A percentile compares a stretch with the other conserved stretches of the same genome.
Conservation (phyloP, 148 eudicot genomes). For the Selenicereus undatus region DNA sequence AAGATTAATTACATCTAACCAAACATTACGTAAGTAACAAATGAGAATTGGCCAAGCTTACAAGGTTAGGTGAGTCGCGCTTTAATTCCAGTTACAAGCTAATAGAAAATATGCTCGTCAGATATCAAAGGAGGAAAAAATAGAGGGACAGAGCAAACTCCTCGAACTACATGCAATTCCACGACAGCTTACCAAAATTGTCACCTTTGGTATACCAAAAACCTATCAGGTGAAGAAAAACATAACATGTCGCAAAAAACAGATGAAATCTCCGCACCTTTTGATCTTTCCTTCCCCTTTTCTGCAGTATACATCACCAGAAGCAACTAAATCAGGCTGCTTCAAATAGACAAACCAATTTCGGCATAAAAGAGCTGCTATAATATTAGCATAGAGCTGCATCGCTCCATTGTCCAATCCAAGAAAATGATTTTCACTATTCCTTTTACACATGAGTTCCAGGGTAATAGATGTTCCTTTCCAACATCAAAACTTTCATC, state of each 20-base stretch:
- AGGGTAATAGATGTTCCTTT: neutral
- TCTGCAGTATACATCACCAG: neutral
- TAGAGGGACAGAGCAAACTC: neutral
- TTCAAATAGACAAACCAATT: neutral
- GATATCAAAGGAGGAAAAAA: neutral
- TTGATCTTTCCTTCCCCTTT: neutral
- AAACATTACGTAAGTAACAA: too few species aligned
- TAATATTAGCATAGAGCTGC: neutral
- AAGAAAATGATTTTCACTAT: neutral
- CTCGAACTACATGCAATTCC: neutral
- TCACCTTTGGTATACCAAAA: neutral
- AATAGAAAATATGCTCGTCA: neutral
- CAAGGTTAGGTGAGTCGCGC: neutral
- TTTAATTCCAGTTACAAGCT: too few species aligned
- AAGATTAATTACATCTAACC: too few species aligned
- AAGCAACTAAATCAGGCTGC: neutral
- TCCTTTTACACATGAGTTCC: neutral
- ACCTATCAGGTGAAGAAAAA: neutral
- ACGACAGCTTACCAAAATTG: neutral
- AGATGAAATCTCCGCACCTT: neutral
- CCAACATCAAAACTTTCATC: neutral
- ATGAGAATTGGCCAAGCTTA: neutral
- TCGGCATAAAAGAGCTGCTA: neutral
- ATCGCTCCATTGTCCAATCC: neutral
- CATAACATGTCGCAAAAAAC: neutral